A percentile compares a stretch with the other conserved stretches of the same genome.
Conservation (phyloP, 192 early-diverging fungal genomes). For the Thamnidium elegans region DNA sequence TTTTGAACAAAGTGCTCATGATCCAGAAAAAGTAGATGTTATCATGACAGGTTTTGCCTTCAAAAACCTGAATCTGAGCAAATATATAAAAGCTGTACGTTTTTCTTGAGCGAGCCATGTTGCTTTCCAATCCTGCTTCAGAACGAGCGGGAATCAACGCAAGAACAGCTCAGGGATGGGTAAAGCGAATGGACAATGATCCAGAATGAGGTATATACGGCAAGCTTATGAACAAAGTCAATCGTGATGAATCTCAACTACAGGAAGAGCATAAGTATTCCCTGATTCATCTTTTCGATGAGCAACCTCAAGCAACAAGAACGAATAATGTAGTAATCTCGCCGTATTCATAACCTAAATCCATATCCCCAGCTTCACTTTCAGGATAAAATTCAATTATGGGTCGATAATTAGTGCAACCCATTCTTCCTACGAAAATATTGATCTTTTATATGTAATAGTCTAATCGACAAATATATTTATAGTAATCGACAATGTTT, state of each 20-base stretch:
- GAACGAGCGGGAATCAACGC: no score
- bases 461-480: conserved; percentile 7
- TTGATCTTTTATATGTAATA: conserved; percentile 13
- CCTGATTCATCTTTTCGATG: conserved; percentile 10
- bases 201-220: no score
- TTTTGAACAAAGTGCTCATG: conserved; percentile 16
- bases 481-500: conserved; percentile 6
- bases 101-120: conserved; percentile 12
- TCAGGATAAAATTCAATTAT: conserved; percentile 4
- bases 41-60: conserved; percentile 12
- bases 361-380: conserved; percentile 2
- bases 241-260: conserved; percentile 10
- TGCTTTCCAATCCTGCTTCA: conserved; percentile 2
- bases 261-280: conserved; percentile 12
- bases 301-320: conserved; percentile 12
- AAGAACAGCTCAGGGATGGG: no score
- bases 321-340: conserved; percentile 7
- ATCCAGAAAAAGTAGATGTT: conserved; percentile 15
- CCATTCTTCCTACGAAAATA: conserved; percentile 11
- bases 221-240: no score
- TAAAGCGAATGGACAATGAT: no score
- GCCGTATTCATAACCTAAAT: not conserved
- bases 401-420: conserved; percentile 3
- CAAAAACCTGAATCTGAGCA: conserved; percentile 11
- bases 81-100: conserved; percentile 12